phyloP scores from a whole-genome alignment of 139 green algal species.

The Micractinium conductrix region DNA sequence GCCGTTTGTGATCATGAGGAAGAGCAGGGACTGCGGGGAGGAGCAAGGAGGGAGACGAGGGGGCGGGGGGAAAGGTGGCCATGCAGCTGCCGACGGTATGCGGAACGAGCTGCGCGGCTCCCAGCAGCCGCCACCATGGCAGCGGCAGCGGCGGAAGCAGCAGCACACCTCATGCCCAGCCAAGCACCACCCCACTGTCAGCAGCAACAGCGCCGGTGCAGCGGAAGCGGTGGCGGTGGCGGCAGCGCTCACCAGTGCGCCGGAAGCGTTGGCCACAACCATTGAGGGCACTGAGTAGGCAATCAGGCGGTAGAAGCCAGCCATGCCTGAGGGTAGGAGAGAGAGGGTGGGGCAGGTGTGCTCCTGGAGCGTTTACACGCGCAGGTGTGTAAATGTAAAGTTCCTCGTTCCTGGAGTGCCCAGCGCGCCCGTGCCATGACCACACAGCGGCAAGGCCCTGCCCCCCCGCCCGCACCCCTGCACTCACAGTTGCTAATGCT shows the following conservation, averaged over 20 bases:
- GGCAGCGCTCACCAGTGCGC: constrained; percentile 14
- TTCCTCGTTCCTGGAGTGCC: too few species aligned
- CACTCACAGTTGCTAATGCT: constrained; percentile 25
- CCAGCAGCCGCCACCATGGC: too few species aligned
- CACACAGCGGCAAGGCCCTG: too few species aligned
- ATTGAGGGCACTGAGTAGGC: constrained; percentile 47
- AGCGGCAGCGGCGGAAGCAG: not conserved
- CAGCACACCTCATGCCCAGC: not conserved
- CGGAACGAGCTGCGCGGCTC: not conserved
- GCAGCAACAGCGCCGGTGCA: too few species aligned
- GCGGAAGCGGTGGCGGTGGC: too few species aligned
- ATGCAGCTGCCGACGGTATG: not conserved
- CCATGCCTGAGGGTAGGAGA: constrained; percentile 21
- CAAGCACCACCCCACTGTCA: too few species aligned
- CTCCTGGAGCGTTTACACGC: too few species aligned
- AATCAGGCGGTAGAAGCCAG: constrained; percentile 64
- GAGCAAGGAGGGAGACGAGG: not conserved
- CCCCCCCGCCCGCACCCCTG: too few species aligned
- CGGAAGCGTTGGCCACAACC: constrained; percentile 46
- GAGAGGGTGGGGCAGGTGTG: not conserved
- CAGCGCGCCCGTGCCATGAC: too few species aligned
- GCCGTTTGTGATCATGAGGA: constrained; percentile 74
- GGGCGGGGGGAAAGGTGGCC: not conserved
- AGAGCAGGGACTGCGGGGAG: constrained; percentile 27
- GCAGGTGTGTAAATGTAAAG: too few species aligned